Base-by-base conservation (phyloP, 345 rosid species). In the Eucalyptus pauciflora region DNA sequence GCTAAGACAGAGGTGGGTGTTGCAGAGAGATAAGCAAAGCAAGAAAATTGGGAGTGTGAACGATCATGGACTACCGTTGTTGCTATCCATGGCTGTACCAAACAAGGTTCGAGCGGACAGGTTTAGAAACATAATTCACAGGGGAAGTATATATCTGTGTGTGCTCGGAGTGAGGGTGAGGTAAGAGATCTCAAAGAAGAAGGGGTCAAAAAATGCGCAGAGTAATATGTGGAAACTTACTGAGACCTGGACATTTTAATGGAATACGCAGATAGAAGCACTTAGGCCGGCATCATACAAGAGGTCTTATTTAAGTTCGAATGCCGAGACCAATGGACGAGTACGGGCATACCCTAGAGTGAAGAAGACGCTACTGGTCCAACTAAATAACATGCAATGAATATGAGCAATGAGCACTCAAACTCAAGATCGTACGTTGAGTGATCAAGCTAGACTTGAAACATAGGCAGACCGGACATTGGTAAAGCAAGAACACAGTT, bases 31-130 rank as follows among this genome's bases (percentile, higher is more conserved):
- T 13, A 93, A 91, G 90, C 79, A 89, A 3, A 91, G 10, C 79
- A 90, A 89, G 86, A 95, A 69, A 85, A 83, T 69, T 87, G 46
- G 80, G 45, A 85, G 87, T 27, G 48, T 49, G 17, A 92, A 50
- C 49, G 88, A 60, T 88, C 94, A 89, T 69, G 91, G 91, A 60
- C 50, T 87, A 29, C 85, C 83, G 37, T 83, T 87, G 48, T 13
- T 76, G 22, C 13, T 48, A 67, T 90, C 91, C 95, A 91, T 92
- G 89, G 90, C 89, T 69, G 90, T 64, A 52, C 56, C 56, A 52
- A 6, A 52, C 56, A 52, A 16, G 22, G 56, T 52, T 52, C 4
- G 56, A 52, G 10, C 22, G 56, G 24, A 52, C 56, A 18, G 56
- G 56, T 18, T 52, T 52, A 52, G 56, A 52, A 16, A 52, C 56